These are phyloP conservation scores for Yamadazyma sp. DNA, from an alignment of 1,139 yeast species.

Conservation along the genomic window DNA sequence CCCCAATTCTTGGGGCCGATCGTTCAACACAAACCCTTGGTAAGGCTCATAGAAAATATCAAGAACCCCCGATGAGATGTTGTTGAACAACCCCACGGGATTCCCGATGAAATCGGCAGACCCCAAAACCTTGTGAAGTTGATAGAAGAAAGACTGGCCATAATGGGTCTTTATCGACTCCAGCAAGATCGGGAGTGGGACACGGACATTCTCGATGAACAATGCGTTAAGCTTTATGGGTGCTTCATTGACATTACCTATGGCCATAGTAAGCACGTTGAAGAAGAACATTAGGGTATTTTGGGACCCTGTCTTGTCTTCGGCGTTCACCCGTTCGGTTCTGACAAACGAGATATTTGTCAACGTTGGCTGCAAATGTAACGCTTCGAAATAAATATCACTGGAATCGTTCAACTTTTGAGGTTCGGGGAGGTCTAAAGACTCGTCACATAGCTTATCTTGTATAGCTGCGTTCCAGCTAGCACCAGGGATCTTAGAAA, in stretches of 20 bases:
- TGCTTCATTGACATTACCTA: conserved; percentile 96
- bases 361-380: conserved; percentile 90
- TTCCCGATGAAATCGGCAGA: conserved; percentile 96
- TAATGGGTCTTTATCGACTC: conserved; percentile 83
- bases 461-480: conserved; percentile 55
- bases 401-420: conserved; percentile 54
- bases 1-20: conserved; percentile 93
- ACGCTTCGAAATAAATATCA: conserved; percentile 88
- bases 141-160: conserved; percentile 89
- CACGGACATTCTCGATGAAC: conserved; percentile 83
- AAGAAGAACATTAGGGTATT: conserved; percentile 74
- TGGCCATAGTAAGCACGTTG: conserved; percentile 91
- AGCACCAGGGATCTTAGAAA: conserved; percentile 71
- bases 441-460: conserved; percentile 63
- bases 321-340: conserved; percentile 74
- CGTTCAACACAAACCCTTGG: conserved; percentile 91
- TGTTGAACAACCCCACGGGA: conserved; percentile 94
- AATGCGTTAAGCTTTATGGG: conserved; percentile 89
- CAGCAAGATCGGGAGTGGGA: conserved; percentile 72
- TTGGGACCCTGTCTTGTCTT: conserved; percentile 55
- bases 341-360: conserved; percentile 88
- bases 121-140: conserved; percentile 88
- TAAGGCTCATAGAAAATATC: conserved; percentile 98
- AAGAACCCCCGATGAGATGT: conserved; percentile 89
- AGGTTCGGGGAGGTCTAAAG: conserved; percentile 71